phyloP scores from a whole-genome alignment of 1,284 basidiomycete species.

The Boletellus dicymbophilus region DNA sequence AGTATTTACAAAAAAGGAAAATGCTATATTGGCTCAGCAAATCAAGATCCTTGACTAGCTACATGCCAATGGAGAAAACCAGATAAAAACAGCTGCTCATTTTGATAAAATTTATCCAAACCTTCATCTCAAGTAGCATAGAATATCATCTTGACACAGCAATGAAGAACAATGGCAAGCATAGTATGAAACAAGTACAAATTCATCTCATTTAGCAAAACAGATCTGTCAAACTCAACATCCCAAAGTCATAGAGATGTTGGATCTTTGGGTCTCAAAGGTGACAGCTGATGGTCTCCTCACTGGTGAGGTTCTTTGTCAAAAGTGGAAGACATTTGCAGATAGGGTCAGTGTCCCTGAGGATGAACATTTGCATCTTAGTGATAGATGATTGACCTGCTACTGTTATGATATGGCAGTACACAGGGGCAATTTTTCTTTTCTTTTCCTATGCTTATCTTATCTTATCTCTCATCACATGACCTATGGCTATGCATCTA shows the following conservation, averaged over 20 bases:
- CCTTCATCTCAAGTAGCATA: constrained; percentile 2
- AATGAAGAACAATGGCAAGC: not conserved
- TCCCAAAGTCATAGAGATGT: constrained; percentile 11
- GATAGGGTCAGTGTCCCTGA: constrained; percentile 1
- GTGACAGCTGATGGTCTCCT: constrained; percentile 4
- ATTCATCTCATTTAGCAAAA: not conserved
- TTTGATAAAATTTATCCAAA: constrained; percentile 3
- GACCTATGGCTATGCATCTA: too few species aligned
- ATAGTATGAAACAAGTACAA: not conserved
- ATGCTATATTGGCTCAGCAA: constrained; percentile 3
- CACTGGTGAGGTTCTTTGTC: not conserved
- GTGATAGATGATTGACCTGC: not conserved
- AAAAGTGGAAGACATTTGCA: constrained; percentile 12
- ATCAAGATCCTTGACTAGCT: constrained; percentile 12
- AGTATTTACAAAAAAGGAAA: not conserved
- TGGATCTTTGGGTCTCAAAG: constrained; percentile 16
- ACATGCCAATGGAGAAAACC: not conserved
- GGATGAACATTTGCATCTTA: not conserved
- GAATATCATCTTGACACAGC: not conserved
- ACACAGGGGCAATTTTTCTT: too few species aligned
- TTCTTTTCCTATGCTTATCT: too few species aligned
- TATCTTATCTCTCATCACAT: too few species aligned
- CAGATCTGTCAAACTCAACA: constrained; percentile 3
- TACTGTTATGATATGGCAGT: too few species aligned
- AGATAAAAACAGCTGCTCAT: constrained; percentile 6